Evolutionary conservation across 2,329 filamentous ascomycete species (phyloP).

Genomic region (Botrytis hyacinthi): DNA sequence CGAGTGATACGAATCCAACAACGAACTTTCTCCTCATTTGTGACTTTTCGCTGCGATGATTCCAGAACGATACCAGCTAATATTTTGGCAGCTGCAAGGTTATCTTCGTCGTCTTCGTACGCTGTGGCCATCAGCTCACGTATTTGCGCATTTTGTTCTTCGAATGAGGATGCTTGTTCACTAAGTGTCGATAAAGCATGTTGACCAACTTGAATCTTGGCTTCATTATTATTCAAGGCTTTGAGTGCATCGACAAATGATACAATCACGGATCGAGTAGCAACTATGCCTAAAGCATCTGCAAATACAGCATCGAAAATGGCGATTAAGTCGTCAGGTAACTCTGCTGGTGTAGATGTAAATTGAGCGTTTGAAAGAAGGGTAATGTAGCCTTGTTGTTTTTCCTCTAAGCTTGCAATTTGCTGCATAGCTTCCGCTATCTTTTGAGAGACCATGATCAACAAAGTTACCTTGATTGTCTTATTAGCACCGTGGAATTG

Average conservation of each 20-base stretch:
- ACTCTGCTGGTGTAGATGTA: conserved; percentile 26
- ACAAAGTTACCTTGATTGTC: background rate
- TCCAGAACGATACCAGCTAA: conserved; percentile 81
- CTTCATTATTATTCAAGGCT: conserved; percentile 57
- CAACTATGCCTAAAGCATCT: conserved; percentile 37
- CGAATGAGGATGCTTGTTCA: conserved; percentile 66
- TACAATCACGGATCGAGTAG: conserved; percentile 35
- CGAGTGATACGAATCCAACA: conserved; percentile 94
- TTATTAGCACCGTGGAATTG: background rate
- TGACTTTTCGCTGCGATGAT: conserved; percentile 79
- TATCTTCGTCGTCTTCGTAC: conserved; percentile 81
- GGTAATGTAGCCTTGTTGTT: conserved; percentile 47
- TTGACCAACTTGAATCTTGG: conserved; percentile 73
- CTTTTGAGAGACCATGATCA: conserved; percentile 39
- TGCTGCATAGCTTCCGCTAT: conserved; percentile 47
- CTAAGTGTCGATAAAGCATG: conserved; percentile 67
- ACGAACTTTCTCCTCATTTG: conserved; percentile 75
- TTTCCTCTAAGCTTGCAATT: conserved; percentile 44
- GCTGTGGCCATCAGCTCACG: conserved; percentile 80
- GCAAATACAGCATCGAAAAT: conserved; percentile 39
- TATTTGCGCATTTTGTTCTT: conserved; percentile 79
- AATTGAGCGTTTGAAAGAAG: conserved; percentile 45
- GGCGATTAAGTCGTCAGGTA: conserved; percentile 34
- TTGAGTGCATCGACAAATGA: conserved; percentile 64
- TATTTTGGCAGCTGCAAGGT: conserved; percentile 69